Percentiles rank a stretch among this genome's conserved stretches.
Evolutionary conservation across 257 asterid species (phyloP).

Genomic region (Mitragyna speciosa): DNA sequence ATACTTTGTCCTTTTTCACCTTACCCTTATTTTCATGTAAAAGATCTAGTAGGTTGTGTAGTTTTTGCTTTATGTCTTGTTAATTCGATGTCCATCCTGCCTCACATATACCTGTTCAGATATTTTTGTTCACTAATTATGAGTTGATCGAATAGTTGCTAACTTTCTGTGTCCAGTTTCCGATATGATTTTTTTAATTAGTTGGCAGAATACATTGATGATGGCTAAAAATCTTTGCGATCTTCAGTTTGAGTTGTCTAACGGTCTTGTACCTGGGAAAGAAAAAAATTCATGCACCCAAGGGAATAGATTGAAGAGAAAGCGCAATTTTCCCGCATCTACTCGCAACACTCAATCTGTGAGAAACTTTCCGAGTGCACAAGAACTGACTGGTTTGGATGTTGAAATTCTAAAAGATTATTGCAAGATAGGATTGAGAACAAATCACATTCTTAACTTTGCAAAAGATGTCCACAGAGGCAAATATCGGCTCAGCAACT

Average conservation of each 20-base stretch:
- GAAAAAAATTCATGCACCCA: neutral
- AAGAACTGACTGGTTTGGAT: conserved; percentile 35
- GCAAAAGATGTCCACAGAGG: conserved; percentile 31
- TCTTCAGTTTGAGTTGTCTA: conserved; percentile 20
- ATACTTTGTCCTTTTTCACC: too few relatives aligned
- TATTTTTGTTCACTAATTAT: neutral
- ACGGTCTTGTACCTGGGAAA: neutral
- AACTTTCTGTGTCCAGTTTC: neutral
- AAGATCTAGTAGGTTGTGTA: too few relatives aligned
- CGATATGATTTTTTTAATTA: neutral
- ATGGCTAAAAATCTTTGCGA: conserved; percentile 49
- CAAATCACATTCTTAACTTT: conserved; percentile 18
- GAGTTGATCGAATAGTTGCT: neutral
- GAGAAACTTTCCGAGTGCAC: conserved; percentile 38
- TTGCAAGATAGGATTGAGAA: conserved; percentile 40
- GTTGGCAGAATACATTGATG: conserved; percentile 37
- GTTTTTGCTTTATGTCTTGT: too few relatives aligned
- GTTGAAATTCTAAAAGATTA: conserved; percentile 13
- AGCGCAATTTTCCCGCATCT: neutral
- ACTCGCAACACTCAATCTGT: neutral
- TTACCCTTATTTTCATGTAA: too few relatives aligned
- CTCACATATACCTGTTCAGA: too few relatives aligned
- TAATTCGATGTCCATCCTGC: too few relatives aligned
- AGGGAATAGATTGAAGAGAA: conserved; percentile 18
- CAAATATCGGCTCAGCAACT: conserved; percentile 12